Base-by-base conservation (phyloP, 768 basidiomycete species). In the Termitomyces sp. region DNA sequence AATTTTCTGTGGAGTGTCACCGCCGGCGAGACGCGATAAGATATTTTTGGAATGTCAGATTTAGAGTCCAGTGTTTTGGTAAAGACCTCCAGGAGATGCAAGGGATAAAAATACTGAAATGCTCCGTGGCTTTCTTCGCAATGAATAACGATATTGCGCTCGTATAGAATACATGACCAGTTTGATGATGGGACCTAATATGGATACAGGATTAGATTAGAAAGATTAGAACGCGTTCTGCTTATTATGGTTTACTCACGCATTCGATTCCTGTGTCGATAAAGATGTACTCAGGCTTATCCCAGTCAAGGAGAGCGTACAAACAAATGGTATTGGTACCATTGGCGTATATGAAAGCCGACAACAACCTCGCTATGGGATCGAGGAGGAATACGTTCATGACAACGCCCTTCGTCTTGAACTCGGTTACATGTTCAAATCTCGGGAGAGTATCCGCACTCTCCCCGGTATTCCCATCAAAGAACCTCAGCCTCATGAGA, bases 311-410 rank as follows among this genome's bases (percentile, higher is more conserved):
- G 21, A 89, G 73, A 17, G 82, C 82, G 64, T 85, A 89, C 7
- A 90, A 68, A 11, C 83, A 87, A 54, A 81, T 79, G 17, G 78
- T 80, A 58, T 81, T 82, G 8, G 78, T 69, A 19, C 71, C 51
- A 34, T 73, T 17, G 82, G 73, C 5, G 85, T 84, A 89, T n/a
- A 89, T 80, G 59, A 89, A 89, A 4, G 85, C 87, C 10, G 84
- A 83, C 42, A 89, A 65, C 19, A 89, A 69, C 41, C 84, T 73
- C 44, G 77, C 75, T 4, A 79, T 75, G 0, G 87, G 86, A 62
- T 89, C 87, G 29, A 90, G 77, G 23, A 90, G 74, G 65, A 89
- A 90, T 25, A 90, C 83, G 61, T 89, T 89, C 86, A 89, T 88
- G 12, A 89, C 87, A 12, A 85, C 80, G 4, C 87, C 87, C 0